Conservation (phyloP, 2,329 filamentous ascomycete genomes). For the Fusarium udum region DNA sequence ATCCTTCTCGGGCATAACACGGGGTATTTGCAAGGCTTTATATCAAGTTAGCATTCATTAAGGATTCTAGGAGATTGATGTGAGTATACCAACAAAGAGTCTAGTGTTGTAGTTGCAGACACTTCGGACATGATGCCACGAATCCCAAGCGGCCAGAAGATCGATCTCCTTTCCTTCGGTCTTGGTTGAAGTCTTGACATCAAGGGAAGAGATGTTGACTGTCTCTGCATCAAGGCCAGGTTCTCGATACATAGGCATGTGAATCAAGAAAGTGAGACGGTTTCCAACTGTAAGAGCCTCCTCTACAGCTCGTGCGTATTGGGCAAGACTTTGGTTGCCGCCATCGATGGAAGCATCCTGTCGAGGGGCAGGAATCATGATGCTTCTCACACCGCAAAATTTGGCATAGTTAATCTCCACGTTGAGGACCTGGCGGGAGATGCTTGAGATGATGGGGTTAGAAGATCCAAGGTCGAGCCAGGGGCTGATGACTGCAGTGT, state of each 20-base stretch:
- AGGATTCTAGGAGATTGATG: no score
- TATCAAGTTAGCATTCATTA: not conserved
- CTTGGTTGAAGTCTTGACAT: conserved; percentile 46
- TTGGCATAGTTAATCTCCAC: conserved; percentile 94
- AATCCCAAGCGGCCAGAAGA: conserved; percentile 86
- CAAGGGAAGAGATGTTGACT: conserved; percentile 60
- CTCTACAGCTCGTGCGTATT: conserved; percentile 85
- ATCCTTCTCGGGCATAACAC: conserved; percentile 65
- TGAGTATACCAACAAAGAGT: conserved; percentile 80
- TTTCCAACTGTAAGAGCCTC: conserved; percentile 79
- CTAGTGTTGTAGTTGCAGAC: conserved; percentile 85
- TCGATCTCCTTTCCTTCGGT: conserved; percentile 63
- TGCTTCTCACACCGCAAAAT: conserved; percentile 88
- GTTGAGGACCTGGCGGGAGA: conserved; percentile 90
- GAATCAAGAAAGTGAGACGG: conserved; percentile 82
- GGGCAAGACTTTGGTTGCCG: conserved; percentile 65
- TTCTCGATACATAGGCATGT: conserved; percentile 84
- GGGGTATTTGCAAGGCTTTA: conserved; percentile 66
- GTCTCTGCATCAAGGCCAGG: conserved; percentile 64
- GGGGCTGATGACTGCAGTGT: conserved; percentile 82
- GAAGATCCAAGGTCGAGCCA: conserved; percentile 92
- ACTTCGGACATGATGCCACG: conserved; percentile 88
- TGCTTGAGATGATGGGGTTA: conserved; percentile 82
- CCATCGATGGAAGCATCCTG: conserved; percentile 65
- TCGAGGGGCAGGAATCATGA: conserved; percentile 83